A percentile compares a stretch with the other conserved stretches of the same genome.
Conservation (phyloP, 2,329 filamentous ascomycete species). For the Colletotrichum camelliae region DNA sequence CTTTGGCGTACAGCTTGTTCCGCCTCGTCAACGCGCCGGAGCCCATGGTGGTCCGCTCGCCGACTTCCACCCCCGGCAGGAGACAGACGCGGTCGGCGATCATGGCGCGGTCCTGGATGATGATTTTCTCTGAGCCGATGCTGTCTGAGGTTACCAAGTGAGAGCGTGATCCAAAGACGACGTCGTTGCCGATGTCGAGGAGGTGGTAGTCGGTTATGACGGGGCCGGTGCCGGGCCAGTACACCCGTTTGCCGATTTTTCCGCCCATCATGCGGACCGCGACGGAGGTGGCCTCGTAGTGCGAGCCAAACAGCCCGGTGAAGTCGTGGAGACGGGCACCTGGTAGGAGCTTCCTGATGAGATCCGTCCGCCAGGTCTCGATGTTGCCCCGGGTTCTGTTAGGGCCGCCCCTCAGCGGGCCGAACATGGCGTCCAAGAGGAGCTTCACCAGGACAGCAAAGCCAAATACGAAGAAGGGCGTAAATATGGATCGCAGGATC, state of each 20-base stretch:
- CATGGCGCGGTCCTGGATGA: constrained; percentile 56
- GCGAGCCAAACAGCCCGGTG: constrained; percentile 56
- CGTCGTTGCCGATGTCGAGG: constrained; percentile 60
- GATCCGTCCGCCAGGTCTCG: constrained; percentile 46
- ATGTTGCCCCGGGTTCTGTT: constrained; percentile 37
- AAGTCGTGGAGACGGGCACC: constrained; percentile 49
- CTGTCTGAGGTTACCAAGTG: constrained; percentile 60
- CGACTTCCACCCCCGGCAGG: constrained; percentile 55
- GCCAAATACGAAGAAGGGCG: constrained; percentile 49
- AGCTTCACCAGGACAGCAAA: constrained; percentile 46
- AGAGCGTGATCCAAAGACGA: constrained; percentile 63
- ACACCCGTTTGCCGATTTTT: constrained; percentile 56
- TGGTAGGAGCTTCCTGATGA: constrained; percentile 52
- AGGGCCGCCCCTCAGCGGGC: constrained; percentile 37
- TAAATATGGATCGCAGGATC: constrained; percentile 41
- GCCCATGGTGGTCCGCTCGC: constrained; percentile 54
- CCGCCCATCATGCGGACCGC: constrained; percentile 56
- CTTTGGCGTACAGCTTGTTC: constrained; percentile 46
- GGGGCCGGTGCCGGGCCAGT: constrained; percentile 64
- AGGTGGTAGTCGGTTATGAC: constrained; percentile 59
- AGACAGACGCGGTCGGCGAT: constrained; percentile 61
- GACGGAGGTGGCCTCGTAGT: constrained; percentile 60
- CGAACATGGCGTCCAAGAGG: constrained; percentile 44
- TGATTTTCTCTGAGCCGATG: constrained; percentile 50
- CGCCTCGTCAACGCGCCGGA: constrained; percentile 57